Percentiles rank a stretch among this genome's conserved stretches.
phyloP scores from a whole-genome alignment of 768 basidiomycete species.

The Lactarius trivialis region DNA sequence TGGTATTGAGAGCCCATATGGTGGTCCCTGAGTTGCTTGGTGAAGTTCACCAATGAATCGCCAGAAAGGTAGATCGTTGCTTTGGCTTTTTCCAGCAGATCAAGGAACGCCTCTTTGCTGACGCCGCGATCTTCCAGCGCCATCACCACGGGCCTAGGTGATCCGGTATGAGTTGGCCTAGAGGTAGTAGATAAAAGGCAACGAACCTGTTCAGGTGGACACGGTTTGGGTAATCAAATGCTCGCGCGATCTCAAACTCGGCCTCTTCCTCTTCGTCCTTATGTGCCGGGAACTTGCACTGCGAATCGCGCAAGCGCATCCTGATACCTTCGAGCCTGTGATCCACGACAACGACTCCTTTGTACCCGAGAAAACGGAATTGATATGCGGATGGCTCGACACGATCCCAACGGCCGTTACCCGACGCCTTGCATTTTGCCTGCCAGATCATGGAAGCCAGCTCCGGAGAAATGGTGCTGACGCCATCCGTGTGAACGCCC shows the following conservation, averaged over 20 bases:
- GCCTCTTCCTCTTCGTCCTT: slow-evolving; percentile 38
- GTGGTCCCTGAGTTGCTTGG: slow-evolving; percentile 43
- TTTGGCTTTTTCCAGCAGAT: slow-evolving; percentile 55
- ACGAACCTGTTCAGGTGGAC: slow-evolving; percentile 68
- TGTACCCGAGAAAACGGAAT: slow-evolving; percentile 75
- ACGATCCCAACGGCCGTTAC: not conserved
- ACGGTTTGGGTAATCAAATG: slow-evolving; percentile 51
- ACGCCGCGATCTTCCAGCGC: slow-evolving; percentile 74
- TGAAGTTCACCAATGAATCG: slow-evolving; percentile 46
- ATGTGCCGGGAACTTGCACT: slow-evolving; percentile 65
- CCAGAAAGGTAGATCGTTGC: slow-evolving; percentile 52
- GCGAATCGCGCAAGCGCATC: slow-evolving; percentile 67
- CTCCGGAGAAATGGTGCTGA: slow-evolving; percentile 65
- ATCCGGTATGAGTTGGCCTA: not conserved
- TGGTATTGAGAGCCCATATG: slow-evolving; percentile 41
- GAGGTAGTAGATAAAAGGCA: not conserved
- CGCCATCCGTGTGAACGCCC: slow-evolving; percentile 65
- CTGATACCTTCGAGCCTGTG: slow-evolving; percentile 46
- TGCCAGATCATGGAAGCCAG: slow-evolving; percentile 57
- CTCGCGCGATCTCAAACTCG: slow-evolving; percentile 68
- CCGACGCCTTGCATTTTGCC: slow-evolving; percentile 39
- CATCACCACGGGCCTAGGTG: slow-evolving; percentile 62
- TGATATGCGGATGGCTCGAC: slow-evolving; percentile 44
- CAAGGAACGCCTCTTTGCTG: slow-evolving; percentile 46
- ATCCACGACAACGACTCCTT: slow-evolving; percentile 76